Evolutionary conservation across 2,329 filamentous ascomycete species (phyloP), one percentile per base, ranked within the genome.

Genomic region (Fusarium chlamydosporum): DNA sequence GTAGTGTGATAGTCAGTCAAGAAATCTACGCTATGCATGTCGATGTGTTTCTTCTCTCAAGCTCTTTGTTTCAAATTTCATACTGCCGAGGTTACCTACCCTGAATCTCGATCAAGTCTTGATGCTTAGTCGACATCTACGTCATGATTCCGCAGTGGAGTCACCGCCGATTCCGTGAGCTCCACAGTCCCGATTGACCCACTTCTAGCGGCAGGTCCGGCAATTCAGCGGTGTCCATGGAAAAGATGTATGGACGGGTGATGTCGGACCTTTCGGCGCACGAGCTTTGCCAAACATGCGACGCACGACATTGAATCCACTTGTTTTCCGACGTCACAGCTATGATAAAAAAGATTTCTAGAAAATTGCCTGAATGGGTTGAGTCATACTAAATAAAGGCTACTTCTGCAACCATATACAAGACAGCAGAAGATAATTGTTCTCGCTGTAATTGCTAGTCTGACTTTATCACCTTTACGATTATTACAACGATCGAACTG

Each of bases 321-420:
- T 56, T 59, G 27, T 41, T 35, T n/a, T 45, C 56, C 56, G 56
- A 59, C 6, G 3, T 5, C 2, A 12, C 15, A 16, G 40, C 33
- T 34, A 33, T 56, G 33, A 56, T 59, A 29, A 56, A 56, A 29
- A 11, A 45, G n/a, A n/a, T n/a, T 59, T 18, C 23, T 43, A 15
- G 51, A 43, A 37, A 29, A 27, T 37, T 55, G 23, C 13, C 31
- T 11, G 15, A 27, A 26, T 29, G 15, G 37, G 23, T 50, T 27
- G 6, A 31, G 16, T 50, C 6, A 38, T 27, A 18, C 40, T 55
- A 34, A 45, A 20, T 27, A 29, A 13, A 38, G 23, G 4, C 16
- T 26, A 16, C 9, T n/a, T 16, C n/a, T 16, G 5, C 13, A 11
- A 10, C 16, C 16, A 16, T 10, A 8, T 42, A 2, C 16, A 20